A percentile compares a stretch with the other conserved stretches of the same genome.
phyloP scores from a whole-genome alignment of 805 yeast genomes.

The Yamadazyma kitorensis region DNA sequence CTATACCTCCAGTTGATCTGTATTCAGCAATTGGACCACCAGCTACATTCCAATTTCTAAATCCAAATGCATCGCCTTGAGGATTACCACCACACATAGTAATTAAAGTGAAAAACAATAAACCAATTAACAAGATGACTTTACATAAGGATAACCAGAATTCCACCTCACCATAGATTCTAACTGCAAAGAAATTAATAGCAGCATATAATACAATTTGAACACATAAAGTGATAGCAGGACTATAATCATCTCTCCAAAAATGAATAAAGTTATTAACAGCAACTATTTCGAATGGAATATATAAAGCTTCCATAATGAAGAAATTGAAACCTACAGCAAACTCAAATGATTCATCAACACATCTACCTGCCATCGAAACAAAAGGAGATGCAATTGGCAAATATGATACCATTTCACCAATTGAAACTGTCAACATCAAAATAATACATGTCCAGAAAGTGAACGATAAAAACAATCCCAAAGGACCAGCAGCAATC shows the following conservation, averaged over 20 bases:
- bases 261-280: slow-evolving; percentile 54
- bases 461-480: slow-evolving; percentile 28
- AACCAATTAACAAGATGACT: slow-evolving; percentile 35
- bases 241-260: slow-evolving; percentile 48
- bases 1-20: slow-evolving; percentile 33
- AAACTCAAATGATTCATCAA: slow-evolving; percentile 37
- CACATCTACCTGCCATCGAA: slow-evolving; percentile 37
- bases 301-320: slow-evolving; percentile 27
- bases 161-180: slow-evolving; percentile 50
- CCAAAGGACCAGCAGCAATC: slow-evolving; percentile 34
- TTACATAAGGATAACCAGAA: slow-evolving; percentile 44
- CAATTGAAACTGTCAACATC: slow-evolving; percentile 35
- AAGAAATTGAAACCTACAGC: slow-evolving; percentile 36
- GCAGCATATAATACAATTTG: slow-evolving; percentile 42
- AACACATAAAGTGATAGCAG: slow-evolving; percentile 44
- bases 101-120: slow-evolving; percentile 34
- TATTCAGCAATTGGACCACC: slow-evolving; percentile 42
- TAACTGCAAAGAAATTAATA: slow-evolving; percentile 47
- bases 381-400: slow-evolving; percentile 38
- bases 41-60: slow-evolving; percentile 30
- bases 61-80: slow-evolving; percentile 30
- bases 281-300: slow-evolving; percentile 47
- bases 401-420: slow-evolving; percentile 39
- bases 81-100: slow-evolving; percentile 41
- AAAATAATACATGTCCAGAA: slow-evolving; percentile 35